Evolutionary conservation across 1,284 basidiomycete genomes (phyloP).

Genomic region (Ganoderma lucidum): DNA sequence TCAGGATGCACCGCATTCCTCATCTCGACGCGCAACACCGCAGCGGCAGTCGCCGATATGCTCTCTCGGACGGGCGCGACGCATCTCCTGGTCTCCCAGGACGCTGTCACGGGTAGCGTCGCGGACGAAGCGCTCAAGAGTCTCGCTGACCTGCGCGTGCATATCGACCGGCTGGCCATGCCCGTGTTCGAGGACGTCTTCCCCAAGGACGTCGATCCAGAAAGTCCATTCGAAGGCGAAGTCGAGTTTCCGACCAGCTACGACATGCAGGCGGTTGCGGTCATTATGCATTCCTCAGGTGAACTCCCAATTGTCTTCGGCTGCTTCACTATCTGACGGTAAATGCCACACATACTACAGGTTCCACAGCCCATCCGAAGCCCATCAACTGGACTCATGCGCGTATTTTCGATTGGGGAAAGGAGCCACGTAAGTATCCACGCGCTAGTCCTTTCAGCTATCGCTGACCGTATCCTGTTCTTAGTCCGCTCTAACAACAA

Average conservation of each 20-base stretch:
- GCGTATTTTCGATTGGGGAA: constrained; percentile 1
- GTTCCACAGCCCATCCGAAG: constrained; percentile 16
- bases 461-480: neutral
- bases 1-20: constrained; percentile 44
- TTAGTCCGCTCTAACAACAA: constrained; percentile 8
- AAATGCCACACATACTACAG: neutral
- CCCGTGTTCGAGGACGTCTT: constrained; percentile 32
- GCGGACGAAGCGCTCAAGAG: constrained; percentile 15
- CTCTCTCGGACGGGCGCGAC: constrained; percentile 39
- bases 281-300: constrained; percentile 38
- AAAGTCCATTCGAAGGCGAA: constrained; percentile 17
- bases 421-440: constrained; percentile 1
- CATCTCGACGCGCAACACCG: constrained; percentile 50
- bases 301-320: constrained; percentile 11
- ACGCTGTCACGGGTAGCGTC: constrained; percentile 25
- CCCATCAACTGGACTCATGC: constrained; percentile 8
- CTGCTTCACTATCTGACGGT: neutral
- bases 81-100: constrained; percentile 41
- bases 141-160: constrained; percentile 2
- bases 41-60: constrained; percentile 46
- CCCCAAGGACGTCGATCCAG: neutral
- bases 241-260: constrained; percentile 19
- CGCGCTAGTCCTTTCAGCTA: neutral
- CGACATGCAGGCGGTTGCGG: constrained; percentile 9
- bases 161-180: constrained; percentile 18